Evolutionary conservation across 2,329 filamentous ascomycete genomes (phyloP), one percentile per base, ranked within the genome.

Genomic region (Penicillium sclerotigenum): DNA sequence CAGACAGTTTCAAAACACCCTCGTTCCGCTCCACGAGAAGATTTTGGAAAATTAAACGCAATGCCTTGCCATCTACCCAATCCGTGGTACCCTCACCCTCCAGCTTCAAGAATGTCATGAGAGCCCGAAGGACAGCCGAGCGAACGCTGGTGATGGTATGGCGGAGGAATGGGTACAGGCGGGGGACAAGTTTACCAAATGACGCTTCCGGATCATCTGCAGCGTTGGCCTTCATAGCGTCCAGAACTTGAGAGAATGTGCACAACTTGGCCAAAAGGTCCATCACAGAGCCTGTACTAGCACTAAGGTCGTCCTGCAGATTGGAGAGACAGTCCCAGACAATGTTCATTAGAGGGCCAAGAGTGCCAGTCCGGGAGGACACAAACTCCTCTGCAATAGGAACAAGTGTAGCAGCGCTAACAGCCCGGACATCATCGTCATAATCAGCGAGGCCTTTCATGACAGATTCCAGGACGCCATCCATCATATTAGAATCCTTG

Each of bases 241-340:
- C 86, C 31, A 99, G 78, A 8, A 97, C 93, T 75, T 96, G 85
- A 0, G 90, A 90, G 77, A 97, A 99, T 60, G 91, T 89, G 77
- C 94, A 99, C 2, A 99, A 84, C 58, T 94, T 97, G 14, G 95
- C 94, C 18, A 99, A 81, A 38, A 99, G 83, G 72, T 99, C 95
- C 95, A 99, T 99, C 52, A 99, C 96, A 54, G 91, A 95, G 46
- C 94, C 94, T 10, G 95, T 99, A 72, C 94, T 97, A 4, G 94
- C 94, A 72, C 92, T 97, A 18, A 99, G 81, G 70, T 99, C 94
- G 70, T 99, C 94, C 62, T 93, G 92, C n/a, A 99, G 80, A 70
- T 96, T 95, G 4, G 93, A 96, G 24, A 99, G 80, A 77, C 94
- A 97, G 68, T 96, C 90, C 94, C 94, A 99, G 28, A 99, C 92